Evolutionary conservation across 2,329 filamentous ascomycete genomes (phyloP).

Genomic region (Sporothrix luriei): DNA sequence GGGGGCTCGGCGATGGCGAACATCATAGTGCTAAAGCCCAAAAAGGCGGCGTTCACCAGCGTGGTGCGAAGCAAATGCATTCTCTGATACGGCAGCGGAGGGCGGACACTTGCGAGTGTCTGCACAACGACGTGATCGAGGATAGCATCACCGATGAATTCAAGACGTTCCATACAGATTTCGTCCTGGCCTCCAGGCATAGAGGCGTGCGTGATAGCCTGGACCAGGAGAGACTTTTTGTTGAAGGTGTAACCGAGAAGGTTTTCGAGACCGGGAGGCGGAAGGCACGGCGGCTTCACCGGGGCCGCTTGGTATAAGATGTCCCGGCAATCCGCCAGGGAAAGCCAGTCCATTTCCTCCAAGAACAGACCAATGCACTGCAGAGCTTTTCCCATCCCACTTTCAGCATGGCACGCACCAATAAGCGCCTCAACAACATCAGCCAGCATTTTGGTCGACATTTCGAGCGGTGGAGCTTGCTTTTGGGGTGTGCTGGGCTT

Average conservation of each 20-base stretch:
- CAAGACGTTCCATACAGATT: conserved; percentile 69
- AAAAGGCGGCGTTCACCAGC: conserved; percentile 76
- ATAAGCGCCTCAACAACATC: conserved; percentile 87
- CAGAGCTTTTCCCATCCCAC: conserved; percentile 65
- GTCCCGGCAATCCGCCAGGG: conserved; percentile 47
- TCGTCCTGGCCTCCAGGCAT: conserved; percentile 50
- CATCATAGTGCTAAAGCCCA: conserved; percentile 75
- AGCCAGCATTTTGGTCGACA: conserved; percentile 79
- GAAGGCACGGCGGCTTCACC: conserved; percentile 47
- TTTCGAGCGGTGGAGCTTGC: conserved; percentile 38
- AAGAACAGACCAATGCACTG: conserved; percentile 68
- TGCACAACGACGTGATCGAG: conserved; percentile 74
- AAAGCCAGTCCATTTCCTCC: conserved; percentile 58
- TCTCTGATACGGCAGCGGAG: conserved; percentile 52
- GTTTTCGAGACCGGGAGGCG: conserved; percentile 57
- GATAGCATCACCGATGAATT: conserved; percentile 85
- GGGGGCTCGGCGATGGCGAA: conserved; percentile 41
- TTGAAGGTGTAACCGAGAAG: conserved; percentile 73
- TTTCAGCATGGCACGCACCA: conserved; percentile 71
- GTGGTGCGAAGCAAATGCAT: conserved; percentile 79
- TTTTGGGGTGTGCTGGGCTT: neutral
- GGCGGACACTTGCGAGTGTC: conserved; percentile 33
- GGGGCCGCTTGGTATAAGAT: conserved; percentile 50
- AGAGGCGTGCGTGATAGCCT: conserved; percentile 80
- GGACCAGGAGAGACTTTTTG: conserved; percentile 68